phyloP scores from a whole-genome alignment of 306 rosid species.

The Dalbergia cultrata region DNA sequence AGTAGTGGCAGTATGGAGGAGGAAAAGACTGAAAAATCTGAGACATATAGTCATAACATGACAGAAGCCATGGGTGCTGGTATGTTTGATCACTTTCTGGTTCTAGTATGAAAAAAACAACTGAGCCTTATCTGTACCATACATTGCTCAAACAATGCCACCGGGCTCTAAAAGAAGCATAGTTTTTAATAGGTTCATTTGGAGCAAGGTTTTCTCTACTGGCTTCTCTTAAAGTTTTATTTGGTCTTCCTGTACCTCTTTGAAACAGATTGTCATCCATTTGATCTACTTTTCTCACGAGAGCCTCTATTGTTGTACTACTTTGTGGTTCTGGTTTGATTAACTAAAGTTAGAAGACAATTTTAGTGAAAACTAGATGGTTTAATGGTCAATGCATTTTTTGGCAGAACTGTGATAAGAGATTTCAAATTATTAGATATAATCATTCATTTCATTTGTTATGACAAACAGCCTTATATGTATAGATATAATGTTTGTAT shows the following conservation, averaged over 20 bases:
- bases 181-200: conserved; percentile 3
- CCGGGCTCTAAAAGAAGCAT: not conserved
- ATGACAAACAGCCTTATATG: conserved; percentile 15
- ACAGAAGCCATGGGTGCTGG: conserved; percentile 99
- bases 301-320: conserved; percentile 16
- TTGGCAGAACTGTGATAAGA: conserved; percentile 14
- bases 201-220: not conserved
- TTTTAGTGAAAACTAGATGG: not conserved
- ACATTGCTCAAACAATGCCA: conserved; percentile 4
- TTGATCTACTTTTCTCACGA: conserved; percentile 19
- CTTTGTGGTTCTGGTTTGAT: conserved; percentile 36
- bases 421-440: conserved; percentile 12
- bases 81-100: conserved; percentile 53
- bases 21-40: conserved; percentile 86
- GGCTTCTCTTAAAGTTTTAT: conserved; percentile 23
- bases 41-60: conserved; percentile 79
- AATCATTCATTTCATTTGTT: conserved; percentile 19
- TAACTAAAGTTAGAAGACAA: conserved; percentile 1
- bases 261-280: conserved; percentile 5
- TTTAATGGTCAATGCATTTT: conserved; percentile 1
- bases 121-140: not conserved
- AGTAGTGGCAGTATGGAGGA: conserved; percentile 62
- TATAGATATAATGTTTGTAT: conserved; percentile 18
- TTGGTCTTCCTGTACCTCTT: conserved; percentile 1
- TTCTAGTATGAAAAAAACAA: conserved; percentile 19